Conservation (phyloP, 2,329 filamentous ascomycete species). For the Pseudocercospora eumusae region DNA sequence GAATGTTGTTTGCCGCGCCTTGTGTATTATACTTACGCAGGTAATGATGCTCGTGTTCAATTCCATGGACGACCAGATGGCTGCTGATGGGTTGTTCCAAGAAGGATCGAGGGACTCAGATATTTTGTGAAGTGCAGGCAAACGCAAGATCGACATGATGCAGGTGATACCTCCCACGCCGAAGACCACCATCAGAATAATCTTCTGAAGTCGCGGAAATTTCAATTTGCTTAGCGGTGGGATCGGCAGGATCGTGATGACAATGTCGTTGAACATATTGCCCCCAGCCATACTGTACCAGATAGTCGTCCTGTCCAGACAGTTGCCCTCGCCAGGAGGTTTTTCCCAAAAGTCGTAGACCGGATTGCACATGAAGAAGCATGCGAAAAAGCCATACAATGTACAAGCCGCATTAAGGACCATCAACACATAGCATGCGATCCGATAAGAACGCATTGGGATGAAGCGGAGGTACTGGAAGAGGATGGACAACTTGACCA, state of each 20-base stretch:
- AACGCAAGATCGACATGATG: conserved; percentile 28
- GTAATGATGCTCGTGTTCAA: conserved; percentile 26
- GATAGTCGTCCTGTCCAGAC: conserved; percentile 28
- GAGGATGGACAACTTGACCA: conserved; percentile 30
- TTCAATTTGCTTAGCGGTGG: conserved; percentile 34
- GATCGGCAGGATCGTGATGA: conserved; percentile 37
- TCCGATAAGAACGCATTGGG: conserved; percentile 22
- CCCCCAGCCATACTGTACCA: conserved; percentile 35
- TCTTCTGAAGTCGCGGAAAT: conserved; percentile 33
- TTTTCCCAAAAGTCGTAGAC: conserved; percentile 34
- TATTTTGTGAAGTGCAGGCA: conserved; percentile 28
- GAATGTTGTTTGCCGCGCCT: not conserved
- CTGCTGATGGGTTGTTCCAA: conserved; percentile 29
- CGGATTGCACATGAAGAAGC: conserved; percentile 36
- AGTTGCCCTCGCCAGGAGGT: conserved; percentile 21
- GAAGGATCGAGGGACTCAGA: conserved; percentile 26
- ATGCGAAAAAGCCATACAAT: conserved; percentile 31
- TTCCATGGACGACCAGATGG: conserved; percentile 29
- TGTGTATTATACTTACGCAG: not conserved
- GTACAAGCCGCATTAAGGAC: conserved; percentile 31
- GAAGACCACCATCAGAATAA: conserved; percentile 36
- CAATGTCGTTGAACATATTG: conserved; percentile 38
- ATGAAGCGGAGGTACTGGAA: conserved; percentile 31
- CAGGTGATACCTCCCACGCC: conserved; percentile 36
- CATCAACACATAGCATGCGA: conserved; percentile 27